Evolutionary conservation across 306 rosid genomes (phyloP), one percentile per base, ranked within the genome.

Genomic region (Amphicarpaea edgeworthii): DNA sequence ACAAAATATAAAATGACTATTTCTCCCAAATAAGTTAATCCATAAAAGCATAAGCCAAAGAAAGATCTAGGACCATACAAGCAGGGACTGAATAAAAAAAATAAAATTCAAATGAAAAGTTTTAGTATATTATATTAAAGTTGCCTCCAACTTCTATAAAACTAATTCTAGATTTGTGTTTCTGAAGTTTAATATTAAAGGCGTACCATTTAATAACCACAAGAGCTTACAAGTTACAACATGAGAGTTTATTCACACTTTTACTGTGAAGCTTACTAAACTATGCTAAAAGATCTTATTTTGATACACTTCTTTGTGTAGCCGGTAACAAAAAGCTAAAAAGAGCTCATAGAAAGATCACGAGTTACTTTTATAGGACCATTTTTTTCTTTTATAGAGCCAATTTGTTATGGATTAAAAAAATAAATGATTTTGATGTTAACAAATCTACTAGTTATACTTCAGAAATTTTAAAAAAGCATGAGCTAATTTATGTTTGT

Each of bases 91-190:
- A 54, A 12, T 6, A 32, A 21, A 15, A 34, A 21, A 4, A 40
- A 46, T 23, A 62, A 5, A 30, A 47, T 23, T 73, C 57, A 51
- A 67, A 58, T 8, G 62, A 49, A 66, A 67, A 8, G 2, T 20
- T 19, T 65, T 20, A 20, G 1, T 2, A 38, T 75, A 14, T n/a
- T 59, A 67, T 14, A 38, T 68, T 61, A 32, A 68, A 34, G 34
- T 41, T 60, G 53, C 51, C 80, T 45, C 59, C 40, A 75, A 37
- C 55, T 49, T 68, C 45, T 41, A 40, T 43, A 61, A 42, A 51
- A 47, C n/a, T 41, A 62, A 20, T 7, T 20, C 17, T 38, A 69
- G 38, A 70, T 23, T 49, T 46, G n/a, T 28, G 62, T 70, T 47
- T 70, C 23, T 12, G n/a, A 62, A 70, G n/a, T 53, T 38, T 60